Evolutionary conservation across 225 moss, liverwort and hornwort species (phyloP), one percentile per base, ranked within the genome.

Genomic region (Pseudisothecium myosuroides): DNA sequence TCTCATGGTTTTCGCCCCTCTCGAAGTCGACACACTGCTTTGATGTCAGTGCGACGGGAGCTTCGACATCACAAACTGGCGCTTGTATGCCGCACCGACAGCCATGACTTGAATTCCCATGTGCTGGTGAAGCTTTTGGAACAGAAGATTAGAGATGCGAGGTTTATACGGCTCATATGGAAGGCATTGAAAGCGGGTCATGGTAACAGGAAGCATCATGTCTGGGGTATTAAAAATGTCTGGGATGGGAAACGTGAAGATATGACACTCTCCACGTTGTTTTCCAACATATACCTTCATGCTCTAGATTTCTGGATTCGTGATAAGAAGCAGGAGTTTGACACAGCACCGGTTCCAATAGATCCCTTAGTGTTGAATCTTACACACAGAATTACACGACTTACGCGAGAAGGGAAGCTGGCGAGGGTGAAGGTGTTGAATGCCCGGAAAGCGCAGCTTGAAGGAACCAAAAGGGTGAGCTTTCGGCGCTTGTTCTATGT

Each of bases 171-270:
- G 43, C 88, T 95, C 43, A 56, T 92, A 9, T 93, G 94, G 94
- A 95, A 95, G 89, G 93, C 93, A 71, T 82, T 95, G 49, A 93
- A 90, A 67, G 93, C 91, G 28, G 93, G 94, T 76, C 91, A 90
- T 52, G 90, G 92, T 28, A 80, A 64, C 4, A 74, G 83, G 88
- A 91, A 90, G 76, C 87, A 62, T 52, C 86, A 85, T 56, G 12
- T 83, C 58, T 94, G 94, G 93, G 90, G 88, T 36, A 61, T 93
- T 31, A 94, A 93, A 65, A 91, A 87, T 60, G 87, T 67, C 29
- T 95, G 93, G 94, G 91, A 90, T 41, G 94, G 90, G 31, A 87
- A 62, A 50, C 91, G 63, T 29, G 91, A 90, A 81, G 61, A 54
- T 5, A 83, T 65, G 45, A 89, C 82, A 54, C 86, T 95, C 43